Conservation (phyloP, 176 grass and related monocot genomes). For the Ensete glaucum region DNA sequence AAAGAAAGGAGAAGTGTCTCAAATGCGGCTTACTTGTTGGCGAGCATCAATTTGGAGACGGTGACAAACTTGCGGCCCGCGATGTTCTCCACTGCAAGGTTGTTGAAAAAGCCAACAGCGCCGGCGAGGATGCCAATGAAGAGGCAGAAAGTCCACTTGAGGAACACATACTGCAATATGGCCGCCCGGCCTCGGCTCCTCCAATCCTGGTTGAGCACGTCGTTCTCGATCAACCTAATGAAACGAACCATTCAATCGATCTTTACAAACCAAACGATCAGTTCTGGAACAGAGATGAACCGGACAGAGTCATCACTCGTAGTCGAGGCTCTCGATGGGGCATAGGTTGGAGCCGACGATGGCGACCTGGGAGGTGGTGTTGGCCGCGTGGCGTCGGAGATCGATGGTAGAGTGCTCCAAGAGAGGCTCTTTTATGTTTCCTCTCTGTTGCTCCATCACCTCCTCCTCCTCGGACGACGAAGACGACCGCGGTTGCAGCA, state of each 20-base stretch:
- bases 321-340: constrained; percentile 93
- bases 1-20: not conserved
- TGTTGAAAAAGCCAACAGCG: constrained; percentile 70
- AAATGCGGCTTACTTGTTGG: constrained; percentile 33
- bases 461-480: not conserved
- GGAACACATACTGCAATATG: constrained; percentile 57
- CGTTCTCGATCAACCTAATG: constrained; percentile 73
- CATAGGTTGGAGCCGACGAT: constrained; percentile 91
- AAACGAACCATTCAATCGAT: not conserved
- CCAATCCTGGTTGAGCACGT: constrained; percentile 92
- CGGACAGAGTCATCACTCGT: constrained; percentile 40
- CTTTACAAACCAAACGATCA: not conserved
- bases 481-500: not conserved
- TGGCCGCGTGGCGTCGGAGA: constrained; percentile 55
- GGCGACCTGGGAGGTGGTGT: constrained; percentile 82
- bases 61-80: constrained; percentile 56
- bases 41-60: constrained; percentile 59
- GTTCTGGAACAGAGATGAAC: not conserved
- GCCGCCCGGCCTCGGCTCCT: constrained; percentile 41
- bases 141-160: constrained; percentile 93
- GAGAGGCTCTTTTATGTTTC: not conserved
- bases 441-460: not conserved
- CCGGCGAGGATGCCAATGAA: constrained; percentile 53
- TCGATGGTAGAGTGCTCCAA: not conserved
- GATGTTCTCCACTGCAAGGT: constrained; percentile 88